Base-by-base conservation (phyloP, 106 monocot genomes). In the Apostasia shenzhenica region DNA sequence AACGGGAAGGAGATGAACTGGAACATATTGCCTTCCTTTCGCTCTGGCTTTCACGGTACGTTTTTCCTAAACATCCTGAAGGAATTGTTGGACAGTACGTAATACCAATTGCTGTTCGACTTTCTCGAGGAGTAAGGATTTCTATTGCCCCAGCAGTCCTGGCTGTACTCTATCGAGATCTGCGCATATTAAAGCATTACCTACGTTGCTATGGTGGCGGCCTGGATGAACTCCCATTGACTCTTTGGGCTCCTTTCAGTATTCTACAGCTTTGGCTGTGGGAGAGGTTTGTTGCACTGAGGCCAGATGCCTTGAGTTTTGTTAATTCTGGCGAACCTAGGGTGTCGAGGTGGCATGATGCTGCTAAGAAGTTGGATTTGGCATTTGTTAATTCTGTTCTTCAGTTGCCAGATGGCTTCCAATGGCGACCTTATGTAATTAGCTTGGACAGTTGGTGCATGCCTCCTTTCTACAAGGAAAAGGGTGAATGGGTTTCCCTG, bases 231-330 rank as follows among this genome's bases (percentile, higher is more conserved):
- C 9, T 63, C 45, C 56, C 65, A 49, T 59, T 88, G 12, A 42
- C 57, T 54, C 55, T 78, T 1, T 86, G 77, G 81, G 81, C 86
- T 3, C 89, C 79, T 59, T 72, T 89, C 55, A 72, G 84, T 54
- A 61, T 93, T 39, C 57, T 93, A 8, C 84, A 89, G 55, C 26
- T 93, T 50, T 93, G 93, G 93, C 9, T 78, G 46, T 89, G 93
- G 93, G 93, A 93, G 77, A 78, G 81, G 37, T 93, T 89, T 72
- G 52, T 72, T 8, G 49, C 73, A 49, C 51, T 93, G 61, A 69
- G 81, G 54, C 86, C 78, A 0, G 82, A 78, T 40, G 44, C 41
- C 6, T 60, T 68, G 8, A 77, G 70, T 61, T 66, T 58, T 10
- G 55, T 81, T 10, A 45, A 73, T 14, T 41, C 50, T 2, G 64